phyloP scores from a whole-genome alignment of 306 rosid species.

The Vigna nakashimae region DNA sequence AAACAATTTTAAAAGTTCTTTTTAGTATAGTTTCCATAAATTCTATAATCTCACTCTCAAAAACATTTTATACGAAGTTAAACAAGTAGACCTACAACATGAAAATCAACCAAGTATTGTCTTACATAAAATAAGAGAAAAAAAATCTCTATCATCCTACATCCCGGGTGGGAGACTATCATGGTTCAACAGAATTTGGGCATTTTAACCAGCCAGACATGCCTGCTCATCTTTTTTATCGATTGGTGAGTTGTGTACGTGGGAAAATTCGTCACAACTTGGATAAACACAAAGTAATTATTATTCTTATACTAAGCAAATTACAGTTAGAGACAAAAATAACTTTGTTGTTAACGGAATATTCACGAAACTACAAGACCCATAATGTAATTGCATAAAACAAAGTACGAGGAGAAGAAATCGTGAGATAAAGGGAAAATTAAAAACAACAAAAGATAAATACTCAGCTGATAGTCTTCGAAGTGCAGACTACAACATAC shows the following conservation, averaged over 20 bases:
- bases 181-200: neutral
- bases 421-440: neutral
- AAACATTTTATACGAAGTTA: too few species aligned
- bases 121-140: too few species aligned
- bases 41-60: too few species aligned
- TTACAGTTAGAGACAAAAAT: neutral
- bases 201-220: neutral
- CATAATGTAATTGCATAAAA: neutral
- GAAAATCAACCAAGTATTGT: too few species aligned
- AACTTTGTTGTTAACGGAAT: neutral
- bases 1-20: too few species aligned
- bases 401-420: neutral
- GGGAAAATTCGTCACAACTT: slow-evolving; percentile 21
- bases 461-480: neutral
- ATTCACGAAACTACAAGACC: neutral
- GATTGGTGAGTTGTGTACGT: neutral
- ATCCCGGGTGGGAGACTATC: too few species aligned
- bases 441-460: neutral
- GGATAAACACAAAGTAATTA: neutral
- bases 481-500: neutral
- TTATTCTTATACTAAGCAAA: neutral
- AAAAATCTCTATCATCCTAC: too few species aligned
- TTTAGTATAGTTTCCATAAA: too few species aligned
- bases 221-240: neutral
- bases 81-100: too few species aligned